These are phyloP conservation scores for Backusella westeae DNA, from an alignment of 192 early-diverging fungal genomes.

Conservation along the genomic window DNA sequence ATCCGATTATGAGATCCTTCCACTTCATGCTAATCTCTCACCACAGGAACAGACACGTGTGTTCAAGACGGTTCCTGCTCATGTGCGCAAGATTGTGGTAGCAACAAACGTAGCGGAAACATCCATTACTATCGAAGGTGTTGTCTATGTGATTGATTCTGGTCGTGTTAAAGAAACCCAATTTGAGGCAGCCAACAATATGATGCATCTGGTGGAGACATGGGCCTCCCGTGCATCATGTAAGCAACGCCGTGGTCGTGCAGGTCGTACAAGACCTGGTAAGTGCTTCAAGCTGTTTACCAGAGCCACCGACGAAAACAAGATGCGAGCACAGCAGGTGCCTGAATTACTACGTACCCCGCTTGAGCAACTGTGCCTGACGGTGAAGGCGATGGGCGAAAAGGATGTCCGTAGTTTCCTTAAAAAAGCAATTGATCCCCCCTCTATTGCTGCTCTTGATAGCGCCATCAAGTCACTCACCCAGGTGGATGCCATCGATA, in stretches of 20 bases:
- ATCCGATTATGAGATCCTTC: conserved; percentile 28
- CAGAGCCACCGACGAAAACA: conserved; percentile 31
- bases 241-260: conserved; percentile 70
- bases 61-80: conserved; percentile 50
- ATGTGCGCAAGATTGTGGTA: conserved; percentile 68
- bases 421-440: conserved; percentile 63
- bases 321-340: conserved; percentile 58
- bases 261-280: conserved; percentile 77
- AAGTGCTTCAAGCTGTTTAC: conserved; percentile 74
- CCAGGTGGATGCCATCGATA: conserved; percentile 57
- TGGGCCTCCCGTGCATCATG: conserved; percentile 52
- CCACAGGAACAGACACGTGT: conserved; percentile 68
- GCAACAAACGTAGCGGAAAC: conserved; percentile 85
- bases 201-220: conserved; percentile 56
- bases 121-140: conserved; percentile 78
- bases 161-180: conserved; percentile 65
- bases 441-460: conserved; percentile 52
- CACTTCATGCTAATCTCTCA: conserved; percentile 66
- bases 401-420: conserved; percentile 55
- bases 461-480: conserved; percentile 57
- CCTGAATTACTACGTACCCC: conserved; percentile 83
- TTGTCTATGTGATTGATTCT: conserved; percentile 70
- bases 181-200: conserved; percentile 52
- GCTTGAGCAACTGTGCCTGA: conserved; percentile 81
- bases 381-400: conserved; percentile 66